Evolutionary conservation across 176 grass and related monocot genomes (phyloP).

Genomic region (Alloteropsis semialata): DNA sequence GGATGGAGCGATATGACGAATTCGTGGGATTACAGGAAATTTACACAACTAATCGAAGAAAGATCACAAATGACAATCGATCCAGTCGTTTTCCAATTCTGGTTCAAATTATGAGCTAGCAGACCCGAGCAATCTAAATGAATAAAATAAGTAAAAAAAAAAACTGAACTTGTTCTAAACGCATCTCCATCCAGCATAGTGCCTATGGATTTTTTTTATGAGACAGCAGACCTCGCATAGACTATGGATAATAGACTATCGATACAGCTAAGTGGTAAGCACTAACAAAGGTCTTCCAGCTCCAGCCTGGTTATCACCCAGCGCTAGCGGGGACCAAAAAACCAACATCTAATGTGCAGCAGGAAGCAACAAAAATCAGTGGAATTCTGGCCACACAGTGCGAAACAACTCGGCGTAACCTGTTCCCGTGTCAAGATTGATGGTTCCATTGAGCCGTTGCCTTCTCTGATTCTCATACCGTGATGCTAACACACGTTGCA

Average conservation of each 20-base stretch:
- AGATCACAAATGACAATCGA: not conserved
- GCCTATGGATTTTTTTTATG: not conserved
- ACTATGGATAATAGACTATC: not conserved
- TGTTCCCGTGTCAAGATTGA: not conserved
- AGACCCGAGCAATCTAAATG: not conserved
- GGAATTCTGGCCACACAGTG: not conserved
- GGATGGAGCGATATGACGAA: not conserved
- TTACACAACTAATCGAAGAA: not conserved
- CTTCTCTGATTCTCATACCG: not conserved
- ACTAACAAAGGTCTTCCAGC: not conserved
- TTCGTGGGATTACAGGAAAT: not conserved
- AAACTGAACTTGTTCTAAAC: not conserved
- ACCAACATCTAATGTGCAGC: not conserved
- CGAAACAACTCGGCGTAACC: not conserved
- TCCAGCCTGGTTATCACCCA: not conserved
- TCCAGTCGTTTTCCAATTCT: not conserved
- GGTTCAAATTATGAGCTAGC: not conserved
- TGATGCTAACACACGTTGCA: conserved; percentile 73
- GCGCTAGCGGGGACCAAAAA: not conserved
- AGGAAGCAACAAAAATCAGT: not conserved
- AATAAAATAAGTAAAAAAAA: not conserved
- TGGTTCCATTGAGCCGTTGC: not conserved
- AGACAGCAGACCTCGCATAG: not conserved
- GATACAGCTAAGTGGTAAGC: not conserved
- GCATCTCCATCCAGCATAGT: conserved; percentile 3